A percentile compares a stretch with the other conserved stretches of the same genome.
These are phyloP conservation scores for Ogataea zsoltii DNA, from an alignment of 805 yeast genomes.

Conservation along the genomic window DNA sequence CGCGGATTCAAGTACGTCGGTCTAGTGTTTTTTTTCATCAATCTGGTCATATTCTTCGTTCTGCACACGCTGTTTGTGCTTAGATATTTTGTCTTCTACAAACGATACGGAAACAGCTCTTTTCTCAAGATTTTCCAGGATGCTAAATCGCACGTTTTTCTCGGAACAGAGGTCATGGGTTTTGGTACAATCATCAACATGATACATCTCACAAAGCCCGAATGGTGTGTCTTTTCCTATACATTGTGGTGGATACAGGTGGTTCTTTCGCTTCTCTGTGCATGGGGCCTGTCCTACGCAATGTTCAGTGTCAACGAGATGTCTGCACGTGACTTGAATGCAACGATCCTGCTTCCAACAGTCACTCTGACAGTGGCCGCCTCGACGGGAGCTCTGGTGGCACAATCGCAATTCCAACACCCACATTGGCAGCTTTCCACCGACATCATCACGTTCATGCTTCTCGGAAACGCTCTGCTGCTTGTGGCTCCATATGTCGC, in stretches of 20 bases:
- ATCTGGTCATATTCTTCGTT: conserved; percentile 47
- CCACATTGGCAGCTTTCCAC: conserved; percentile 48
- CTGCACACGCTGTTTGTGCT: conserved; percentile 43
- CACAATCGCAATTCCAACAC: conserved; percentile 32
- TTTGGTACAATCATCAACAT: conserved; percentile 62
- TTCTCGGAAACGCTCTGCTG: conserved; percentile 70
- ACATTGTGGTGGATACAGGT: conserved; percentile 76
- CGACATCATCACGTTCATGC: conserved; percentile 51
- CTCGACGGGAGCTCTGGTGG: conserved; percentile 65
- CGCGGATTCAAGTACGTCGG: conserved; percentile 43
- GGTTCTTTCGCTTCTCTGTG: conserved; percentile 52
- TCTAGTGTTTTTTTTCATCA: conserved; percentile 61
- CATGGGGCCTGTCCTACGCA: conserved; percentile 61
- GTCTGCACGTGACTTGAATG: conserved; percentile 45
- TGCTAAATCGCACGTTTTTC: conserved; percentile 54
- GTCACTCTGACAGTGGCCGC: conserved; percentile 78
- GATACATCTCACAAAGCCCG: conserved; percentile 41
- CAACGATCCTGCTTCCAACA: conserved; percentile 69
- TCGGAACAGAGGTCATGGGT: conserved; percentile 87
- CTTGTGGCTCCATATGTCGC: conserved; percentile 57
- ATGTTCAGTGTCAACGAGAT: conserved; percentile 39
- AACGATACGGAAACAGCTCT: conserved; percentile 22
- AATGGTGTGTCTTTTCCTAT: conserved; percentile 53
- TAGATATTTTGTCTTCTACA: conserved; percentile 39
- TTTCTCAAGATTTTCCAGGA: conserved; percentile 36